phyloP scores from a whole-genome alignment of 2,329 filamentous ascomycete genomes.

The Uncinocarpus reesii region DNA sequence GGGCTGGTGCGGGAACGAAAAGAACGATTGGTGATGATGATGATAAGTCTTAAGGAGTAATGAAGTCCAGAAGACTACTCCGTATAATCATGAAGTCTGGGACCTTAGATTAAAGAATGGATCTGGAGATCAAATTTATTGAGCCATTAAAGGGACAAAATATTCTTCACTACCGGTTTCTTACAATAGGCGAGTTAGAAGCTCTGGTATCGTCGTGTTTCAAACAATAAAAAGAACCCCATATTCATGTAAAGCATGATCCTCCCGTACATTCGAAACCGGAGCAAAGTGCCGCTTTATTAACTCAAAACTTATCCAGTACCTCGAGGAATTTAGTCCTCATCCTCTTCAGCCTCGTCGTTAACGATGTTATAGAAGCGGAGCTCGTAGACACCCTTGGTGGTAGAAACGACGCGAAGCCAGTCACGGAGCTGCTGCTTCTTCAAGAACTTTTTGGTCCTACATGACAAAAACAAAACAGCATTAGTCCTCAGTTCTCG shows the following conservation, averaged over 20 bases:
- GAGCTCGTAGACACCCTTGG: constrained; percentile 97
- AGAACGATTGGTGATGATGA: background rate
- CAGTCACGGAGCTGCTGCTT: constrained; percentile 99
- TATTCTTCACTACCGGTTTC: background rate
- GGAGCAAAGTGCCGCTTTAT: background rate
- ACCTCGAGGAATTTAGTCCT: constrained; percentile 60
- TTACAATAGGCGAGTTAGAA: background rate
- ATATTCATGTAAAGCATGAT: background rate
- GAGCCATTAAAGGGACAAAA: background rate
- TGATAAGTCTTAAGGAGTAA: too few species aligned
- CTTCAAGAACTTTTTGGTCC: constrained; percentile 99
- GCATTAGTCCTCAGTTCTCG: background rate
- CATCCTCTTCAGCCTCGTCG: constrained; percentile 94
- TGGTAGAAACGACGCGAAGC: constrained; percentile 96
- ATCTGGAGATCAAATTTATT: constrained; percentile 1
- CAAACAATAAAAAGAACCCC: background rate
- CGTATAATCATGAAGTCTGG: too few species aligned
- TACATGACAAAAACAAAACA: constrained; percentile 28
- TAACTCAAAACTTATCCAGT: constrained; percentile 14
- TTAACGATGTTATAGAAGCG: constrained; percentile 99
- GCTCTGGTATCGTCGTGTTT: background rate
- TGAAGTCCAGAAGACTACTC: too few species aligned
- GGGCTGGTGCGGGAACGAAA: background rate
- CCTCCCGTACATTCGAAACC: background rate
- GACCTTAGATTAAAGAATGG: background rate